These are phyloP conservation scores for Kernera saxatilis DNA, from an alignment of 345 rosid species.

Conservation along the genomic window DNA sequence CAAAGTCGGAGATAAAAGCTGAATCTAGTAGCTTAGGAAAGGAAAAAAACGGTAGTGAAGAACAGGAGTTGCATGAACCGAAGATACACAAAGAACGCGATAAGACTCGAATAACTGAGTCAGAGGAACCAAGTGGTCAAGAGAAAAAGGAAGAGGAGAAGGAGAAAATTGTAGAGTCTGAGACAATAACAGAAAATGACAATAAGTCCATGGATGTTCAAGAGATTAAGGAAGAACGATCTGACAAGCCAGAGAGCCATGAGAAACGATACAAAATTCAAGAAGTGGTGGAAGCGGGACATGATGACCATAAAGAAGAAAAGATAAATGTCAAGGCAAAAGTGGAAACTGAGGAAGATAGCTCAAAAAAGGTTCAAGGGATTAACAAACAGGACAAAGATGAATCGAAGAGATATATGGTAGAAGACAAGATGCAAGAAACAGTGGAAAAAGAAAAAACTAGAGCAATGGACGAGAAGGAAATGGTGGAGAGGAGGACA, in stretches of 20 bases:
- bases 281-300: background rate
- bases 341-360: background rate
- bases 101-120: background rate
- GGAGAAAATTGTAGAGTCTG: background rate
- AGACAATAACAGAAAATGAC: background rate
- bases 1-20: background rate
- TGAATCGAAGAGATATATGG: background rate
- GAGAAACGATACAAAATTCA: background rate
- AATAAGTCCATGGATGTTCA: background rate
- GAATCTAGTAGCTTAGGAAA: background rate
- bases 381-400: background rate
- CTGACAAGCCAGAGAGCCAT: background rate
- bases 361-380: background rate
- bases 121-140: background rate
- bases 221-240: background rate
- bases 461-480: background rate
- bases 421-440: background rate
- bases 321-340: background rate
- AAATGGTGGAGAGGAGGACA: background rate
- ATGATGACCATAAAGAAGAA: background rate
- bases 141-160: background rate
- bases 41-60: background rate
- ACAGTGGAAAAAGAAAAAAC: background rate
- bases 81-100: conserved; percentile 14
- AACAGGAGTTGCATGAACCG: background rate